phyloP scores from a whole-genome alignment of 257 asterid genomes.

The Penstemon newberryi region DNA sequence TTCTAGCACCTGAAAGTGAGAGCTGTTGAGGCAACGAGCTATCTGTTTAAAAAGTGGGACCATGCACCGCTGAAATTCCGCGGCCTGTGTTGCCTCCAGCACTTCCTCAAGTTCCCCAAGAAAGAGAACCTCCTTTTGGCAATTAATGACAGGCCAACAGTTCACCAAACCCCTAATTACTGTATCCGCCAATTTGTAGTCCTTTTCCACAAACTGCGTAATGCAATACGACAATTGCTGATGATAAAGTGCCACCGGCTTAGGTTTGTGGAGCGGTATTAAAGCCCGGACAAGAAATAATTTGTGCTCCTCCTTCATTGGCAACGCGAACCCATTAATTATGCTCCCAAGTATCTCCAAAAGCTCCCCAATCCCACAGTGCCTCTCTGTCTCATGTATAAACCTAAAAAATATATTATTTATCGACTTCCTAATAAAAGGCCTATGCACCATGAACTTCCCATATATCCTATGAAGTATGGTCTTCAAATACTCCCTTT shows the following conservation, averaged over 20 bases:
- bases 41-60: constrained; percentile 77
- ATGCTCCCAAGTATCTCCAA: constrained; percentile 91
- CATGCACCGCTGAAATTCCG: constrained; percentile 72
- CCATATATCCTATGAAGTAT: constrained; percentile 84
- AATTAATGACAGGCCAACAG: constrained; percentile 76
- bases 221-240: constrained; percentile 74
- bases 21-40: constrained; percentile 69
- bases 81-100: constrained; percentile 65
- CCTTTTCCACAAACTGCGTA: constrained; percentile 81
- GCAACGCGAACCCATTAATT: constrained; percentile 87
- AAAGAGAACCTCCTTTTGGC: constrained; percentile 82
- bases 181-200: constrained; percentile 64
- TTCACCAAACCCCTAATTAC: constrained; percentile 80
- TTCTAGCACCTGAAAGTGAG: constrained; percentile 75
- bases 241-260: constrained; percentile 58
- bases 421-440: constrained; percentile 82
- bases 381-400: constrained; percentile 74
- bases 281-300: constrained; percentile 75
- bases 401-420: constrained; percentile 72
- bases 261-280: constrained; percentile 88
- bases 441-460: constrained; percentile 88
- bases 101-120: constrained; percentile 83
- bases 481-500: constrained; percentile 84
- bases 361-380: constrained; percentile 78
- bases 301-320: constrained; percentile 97